phyloP scores from a whole-genome alignment of 208 protist genomes.

The Jaenimonas drosophilae region DNA sequence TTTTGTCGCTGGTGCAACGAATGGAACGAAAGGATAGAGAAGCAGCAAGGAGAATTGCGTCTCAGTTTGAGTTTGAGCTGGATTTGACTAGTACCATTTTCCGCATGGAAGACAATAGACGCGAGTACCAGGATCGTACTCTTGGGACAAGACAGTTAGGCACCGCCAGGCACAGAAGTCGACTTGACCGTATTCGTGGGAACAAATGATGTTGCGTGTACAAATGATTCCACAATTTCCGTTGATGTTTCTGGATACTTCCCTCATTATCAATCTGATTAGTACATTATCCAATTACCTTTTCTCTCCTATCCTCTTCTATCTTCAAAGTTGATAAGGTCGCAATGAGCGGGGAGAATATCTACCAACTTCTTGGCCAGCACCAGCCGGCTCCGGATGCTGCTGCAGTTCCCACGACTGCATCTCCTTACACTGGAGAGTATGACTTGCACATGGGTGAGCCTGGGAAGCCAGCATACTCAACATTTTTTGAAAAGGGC shows the following conservation, averaged over 20 bases:
- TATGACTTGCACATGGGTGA: conserved; percentile 63
- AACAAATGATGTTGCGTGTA: too few relatives aligned
- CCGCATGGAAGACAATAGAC: not conserved
- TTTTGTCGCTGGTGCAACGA: not conserved
- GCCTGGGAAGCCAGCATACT: conserved; percentile 62
- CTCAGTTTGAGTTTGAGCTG: conserved; percentile 11
- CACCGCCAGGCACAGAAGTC: not conserved
- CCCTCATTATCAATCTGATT: not conserved
- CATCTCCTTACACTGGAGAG: conserved; percentile 37
- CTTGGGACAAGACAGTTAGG: not conserved
- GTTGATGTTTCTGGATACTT: conserved; percentile 2
- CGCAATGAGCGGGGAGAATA: conserved; percentile 58
- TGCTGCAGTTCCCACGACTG: not conserved
- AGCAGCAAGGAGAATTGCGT: not conserved
- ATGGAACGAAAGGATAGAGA: not conserved
- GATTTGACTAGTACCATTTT: conserved; percentile 4
- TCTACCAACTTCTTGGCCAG: conserved; percentile 34
- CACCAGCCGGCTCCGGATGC: conserved; percentile 6
- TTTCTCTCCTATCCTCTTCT: too few relatives aligned
- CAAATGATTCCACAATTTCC: not conserved
- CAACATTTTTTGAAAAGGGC: conserved; percentile 70
- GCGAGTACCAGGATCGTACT: too few relatives aligned
- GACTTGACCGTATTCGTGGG: conserved; percentile 3
- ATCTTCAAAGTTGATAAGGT: not conserved
- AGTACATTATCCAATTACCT: too few relatives aligned